Evolutionary conservation across 176 grass and related monocot species (phyloP), one percentile per base, ranked within the genome.

Genomic region (Otatea glauca): DNA sequence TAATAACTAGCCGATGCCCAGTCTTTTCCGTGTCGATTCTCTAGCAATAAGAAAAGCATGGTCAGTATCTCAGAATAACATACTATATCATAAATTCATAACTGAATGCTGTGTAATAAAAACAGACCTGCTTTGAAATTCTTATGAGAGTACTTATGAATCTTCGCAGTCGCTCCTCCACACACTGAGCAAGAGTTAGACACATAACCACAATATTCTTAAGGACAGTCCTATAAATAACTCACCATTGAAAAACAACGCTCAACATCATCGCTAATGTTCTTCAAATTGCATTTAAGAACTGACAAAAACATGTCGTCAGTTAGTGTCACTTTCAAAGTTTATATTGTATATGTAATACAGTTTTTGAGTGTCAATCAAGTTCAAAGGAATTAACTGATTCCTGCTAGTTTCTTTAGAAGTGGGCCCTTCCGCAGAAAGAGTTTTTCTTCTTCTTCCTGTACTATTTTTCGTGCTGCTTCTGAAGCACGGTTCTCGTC

Each of bases 221-320:
- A 61, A 58, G 48, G 39, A 72, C 5, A 82, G 42, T 41, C 39
- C 24, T 78, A 77, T 55, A 69, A 64, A 41, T 70, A 81, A 34
- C 80, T 92, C 83, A 99, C 96, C 96, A 99, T 82, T 79, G 96
- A 99, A 67, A 99, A 81, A 86, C 96, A 99, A 25, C 77, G 90
- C 67, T 92, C 86, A 72, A 94, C 93, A 86, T 99, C 96, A 91
- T 38, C 69, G 18, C 81, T 64, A 35, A 93, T 83, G 68, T 78
- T 88, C 50, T 92, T 89, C 83, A 99, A 74, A 78, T 92, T 78
- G 66, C 69, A 92, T 92, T 92, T 94, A 55, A 34, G 79, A 89
- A 87, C 96, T 99, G 93, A 69, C 71, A 94, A 73, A 68, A 91
- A 73, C 32, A 80, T 50, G 53, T 78, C 29, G 9, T 75, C 75